Evolutionary conservation across 1,284 basidiomycete genomes (phyloP), one percentile per base, ranked within the genome.

Genomic region (Ceratobasidium papillatum): DNA sequence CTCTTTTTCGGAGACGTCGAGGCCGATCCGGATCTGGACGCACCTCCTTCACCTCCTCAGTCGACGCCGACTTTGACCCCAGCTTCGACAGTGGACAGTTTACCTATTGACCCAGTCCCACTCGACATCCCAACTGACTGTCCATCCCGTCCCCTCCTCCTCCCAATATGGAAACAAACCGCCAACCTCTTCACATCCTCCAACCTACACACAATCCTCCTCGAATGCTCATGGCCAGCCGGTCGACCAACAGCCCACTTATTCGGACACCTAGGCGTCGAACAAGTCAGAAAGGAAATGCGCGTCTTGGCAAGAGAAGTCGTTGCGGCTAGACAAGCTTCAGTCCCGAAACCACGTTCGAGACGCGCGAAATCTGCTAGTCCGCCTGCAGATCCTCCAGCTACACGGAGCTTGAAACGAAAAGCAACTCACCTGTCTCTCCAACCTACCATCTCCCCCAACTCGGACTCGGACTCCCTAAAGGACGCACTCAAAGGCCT

Each of bases 1-100:
- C 84, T 95, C 52, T 95, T 95, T 82, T 94, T 94, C 77, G 94
- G 94, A 12, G 92, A 94, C 81, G 90, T 93, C 68, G 91, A 93
- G 78, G 90, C 92, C 3, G 94, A 95, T 81, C 86, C 51, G 27
- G 51, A 52, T 30, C 51, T 17, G 2, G 51, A 25, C 25, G 86
- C 49, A 22, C 43, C 51, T n/a, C 64, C 49, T 4, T 30, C 34
- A 14, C 25, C 49, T 8, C 63, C 45, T 85, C 91, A 52, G 7
- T 52, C 51, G n/a, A 52, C 8, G 66, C 81, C 14, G 80, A 83
- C 5, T 90, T 90, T 1, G 85, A 82, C 49, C 94, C 88, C 32
- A 84, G 84, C 41, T 81, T 85, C 54, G 87, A 95, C 62, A 95
- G 93, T 93, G 86, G 86, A 36, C 85, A 52, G 22, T 17, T 27